phyloP scores from a whole-genome alignment of 306 rosid species.

The Myrica gale region DNA sequence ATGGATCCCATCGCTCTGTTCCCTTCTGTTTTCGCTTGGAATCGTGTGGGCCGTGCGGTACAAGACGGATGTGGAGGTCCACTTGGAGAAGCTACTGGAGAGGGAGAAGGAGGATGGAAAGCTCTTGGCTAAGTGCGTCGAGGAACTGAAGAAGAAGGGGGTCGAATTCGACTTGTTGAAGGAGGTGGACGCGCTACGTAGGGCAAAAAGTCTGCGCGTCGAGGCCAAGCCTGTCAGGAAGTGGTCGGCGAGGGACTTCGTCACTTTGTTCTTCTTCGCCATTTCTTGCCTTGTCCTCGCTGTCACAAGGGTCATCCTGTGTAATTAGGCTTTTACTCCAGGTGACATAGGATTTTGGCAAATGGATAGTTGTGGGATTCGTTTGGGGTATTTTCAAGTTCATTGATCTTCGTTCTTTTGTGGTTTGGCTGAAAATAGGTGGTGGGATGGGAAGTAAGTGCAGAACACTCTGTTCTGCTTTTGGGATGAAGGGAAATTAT shows the following conservation, averaged over 20 bases:
- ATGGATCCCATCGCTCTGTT: slow-evolving; percentile 82
- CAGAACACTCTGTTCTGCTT: slow-evolving; percentile 84
- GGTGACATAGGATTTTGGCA: background rate
- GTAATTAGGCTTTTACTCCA: slow-evolving; percentile 38
- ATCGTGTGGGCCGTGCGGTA: slow-evolving; percentile 82
- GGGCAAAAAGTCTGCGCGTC: slow-evolving; percentile 81
- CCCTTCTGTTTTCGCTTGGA: slow-evolving; percentile 67
- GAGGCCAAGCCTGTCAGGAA: slow-evolving; percentile 62
- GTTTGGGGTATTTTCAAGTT: background rate
- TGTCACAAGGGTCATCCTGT: slow-evolving; percentile 66
- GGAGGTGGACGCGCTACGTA: slow-evolving; percentile 90
- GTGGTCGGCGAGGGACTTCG: slow-evolving; percentile 87
- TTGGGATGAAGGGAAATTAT: slow-evolving; percentile 25
- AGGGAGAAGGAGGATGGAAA: slow-evolving; percentile 81
- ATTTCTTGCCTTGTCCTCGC: slow-evolving; percentile 69
- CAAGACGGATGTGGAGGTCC: slow-evolving; percentile 79
- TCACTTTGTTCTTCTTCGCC: slow-evolving; percentile 62
- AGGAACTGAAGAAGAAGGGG: slow-evolving; percentile 85
- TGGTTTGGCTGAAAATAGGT: background rate
- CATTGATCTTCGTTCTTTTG: background rate
- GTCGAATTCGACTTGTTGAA: slow-evolving; percentile 82
- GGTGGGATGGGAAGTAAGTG: slow-evolving; percentile 23
- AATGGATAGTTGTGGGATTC: background rate
- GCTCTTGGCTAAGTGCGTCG: slow-evolving; percentile 67
- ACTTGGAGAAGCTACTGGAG: slow-evolving; percentile 67